phyloP scores from a whole-genome alignment of 495 filamentous ascomycete species.

The Neurospora discreta region DNA sequence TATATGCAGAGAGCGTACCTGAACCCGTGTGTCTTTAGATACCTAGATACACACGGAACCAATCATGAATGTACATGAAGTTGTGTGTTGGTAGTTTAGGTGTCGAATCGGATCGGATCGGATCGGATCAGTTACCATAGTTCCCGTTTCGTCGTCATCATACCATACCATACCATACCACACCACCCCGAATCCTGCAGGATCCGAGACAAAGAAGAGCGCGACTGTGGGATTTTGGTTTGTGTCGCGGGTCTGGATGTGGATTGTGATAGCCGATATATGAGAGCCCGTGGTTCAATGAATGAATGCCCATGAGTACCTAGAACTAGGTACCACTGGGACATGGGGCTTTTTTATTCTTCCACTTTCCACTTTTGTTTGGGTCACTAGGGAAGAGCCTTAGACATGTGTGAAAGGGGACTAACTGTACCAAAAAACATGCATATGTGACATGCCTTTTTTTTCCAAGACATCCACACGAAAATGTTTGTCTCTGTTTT shows the following conservation, averaged over 20 bases:
- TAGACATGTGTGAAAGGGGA: too few species aligned
- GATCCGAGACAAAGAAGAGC: background rate
- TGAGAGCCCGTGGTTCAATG: background rate
- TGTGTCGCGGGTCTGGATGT: too few species aligned
- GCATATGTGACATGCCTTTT: background rate
- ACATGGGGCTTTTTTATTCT: background rate
- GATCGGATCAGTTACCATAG: background rate
- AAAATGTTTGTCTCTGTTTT: background rate
- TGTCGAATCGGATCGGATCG: background rate
- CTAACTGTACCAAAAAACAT: too few species aligned
- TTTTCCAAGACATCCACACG: background rate
- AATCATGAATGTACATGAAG: background rate
- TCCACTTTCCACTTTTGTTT: background rate
- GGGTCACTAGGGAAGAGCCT: too few species aligned
- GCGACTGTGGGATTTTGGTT: background rate
- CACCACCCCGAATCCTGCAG: background rate
- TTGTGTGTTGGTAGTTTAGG: too few species aligned
- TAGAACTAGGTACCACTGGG: too few species aligned
- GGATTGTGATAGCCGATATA: background rate
- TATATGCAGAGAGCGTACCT: background rate
- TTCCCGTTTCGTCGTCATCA: background rate
- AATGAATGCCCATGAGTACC: background rate
- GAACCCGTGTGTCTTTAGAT: background rate
- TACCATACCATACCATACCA: background rate
- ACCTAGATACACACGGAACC: background rate